Percentiles rank a stretch among this genome's conserved stretches.
phyloP scores from a whole-genome alignment of 169 alveolate genomes.

The Eimeria sp. region DNA sequence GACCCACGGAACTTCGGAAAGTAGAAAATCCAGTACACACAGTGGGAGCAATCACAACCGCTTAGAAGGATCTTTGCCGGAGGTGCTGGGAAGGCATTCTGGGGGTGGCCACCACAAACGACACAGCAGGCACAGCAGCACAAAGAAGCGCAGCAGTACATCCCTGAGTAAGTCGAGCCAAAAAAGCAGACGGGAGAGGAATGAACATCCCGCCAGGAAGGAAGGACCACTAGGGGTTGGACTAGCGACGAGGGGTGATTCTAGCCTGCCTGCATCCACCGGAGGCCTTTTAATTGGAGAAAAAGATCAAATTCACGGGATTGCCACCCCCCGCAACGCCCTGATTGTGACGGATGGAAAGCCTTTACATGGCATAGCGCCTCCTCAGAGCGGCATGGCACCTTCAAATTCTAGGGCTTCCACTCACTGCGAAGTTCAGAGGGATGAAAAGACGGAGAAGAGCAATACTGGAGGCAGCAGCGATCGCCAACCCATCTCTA shows the following conservation, averaged over 20 bases:
- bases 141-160: not conserved
- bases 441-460: not conserved
- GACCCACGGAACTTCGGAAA: not conserved
- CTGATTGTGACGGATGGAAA: slow-evolving; percentile 62
- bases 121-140: slow-evolving; percentile 12
- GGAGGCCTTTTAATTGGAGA: not conserved
- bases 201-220: not conserved
- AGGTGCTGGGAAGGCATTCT: not conserved
- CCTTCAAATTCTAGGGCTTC: not conserved
- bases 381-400: not conserved
- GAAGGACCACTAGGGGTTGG: not conserved
- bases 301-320: not conserved
- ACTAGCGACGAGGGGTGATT: not conserved
- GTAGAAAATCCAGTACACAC: not conserved
- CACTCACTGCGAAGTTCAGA: not conserved
- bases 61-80: not conserved
- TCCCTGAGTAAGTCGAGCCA: not conserved
- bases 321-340: slow-evolving; percentile 27
- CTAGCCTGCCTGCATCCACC: not conserved
- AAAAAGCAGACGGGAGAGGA: slow-evolving; percentile 22
- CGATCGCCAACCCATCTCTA: not conserved
- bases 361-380: slow-evolving; percentile 8
- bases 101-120: slow-evolving; percentile 27
- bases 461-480: slow-evolving; percentile 31
- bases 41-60: not conserved